phyloP scores from a whole-genome alignment of 1,139 yeast genomes.

The Taiozyma onychis region DNA sequence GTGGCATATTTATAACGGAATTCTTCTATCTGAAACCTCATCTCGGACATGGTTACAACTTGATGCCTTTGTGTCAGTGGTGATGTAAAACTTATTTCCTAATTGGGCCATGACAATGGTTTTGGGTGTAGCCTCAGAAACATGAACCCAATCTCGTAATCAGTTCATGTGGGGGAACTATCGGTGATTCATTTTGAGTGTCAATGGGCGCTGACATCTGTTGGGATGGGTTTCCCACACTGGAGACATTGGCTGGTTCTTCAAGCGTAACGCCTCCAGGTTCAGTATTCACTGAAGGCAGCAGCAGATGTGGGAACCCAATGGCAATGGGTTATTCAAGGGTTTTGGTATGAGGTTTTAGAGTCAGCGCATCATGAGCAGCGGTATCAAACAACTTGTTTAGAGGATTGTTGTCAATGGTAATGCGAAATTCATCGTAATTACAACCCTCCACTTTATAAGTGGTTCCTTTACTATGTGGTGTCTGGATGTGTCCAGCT shows the following conservation, averaged over 20 bases:
- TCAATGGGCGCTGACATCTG: too few species aligned
- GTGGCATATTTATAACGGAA: slow-evolving; percentile 1
- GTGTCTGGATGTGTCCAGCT: too few species aligned
- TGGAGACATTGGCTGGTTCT: too few species aligned
- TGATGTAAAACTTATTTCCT: not conserved
- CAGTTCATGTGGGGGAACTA: not conserved
- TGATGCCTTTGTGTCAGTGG: not conserved
- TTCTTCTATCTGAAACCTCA: not conserved
- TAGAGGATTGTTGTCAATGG: not conserved
- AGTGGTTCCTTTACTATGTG: too few species aligned
- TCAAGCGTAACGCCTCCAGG: not conserved
- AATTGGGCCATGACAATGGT: slow-evolving; percentile 1
- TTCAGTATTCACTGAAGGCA: not conserved
- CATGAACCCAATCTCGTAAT: not conserved
- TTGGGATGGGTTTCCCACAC: too few species aligned
- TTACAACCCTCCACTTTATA: too few species aligned
- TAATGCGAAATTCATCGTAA: too few species aligned
- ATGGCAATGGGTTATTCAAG: too few species aligned
- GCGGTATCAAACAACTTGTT: not conserved
- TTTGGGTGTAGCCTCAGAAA: not conserved
- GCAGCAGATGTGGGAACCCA: too few species aligned
- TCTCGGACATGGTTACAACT: not conserved
- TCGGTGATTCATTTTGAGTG: too few species aligned
- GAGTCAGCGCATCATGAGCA: not conserved
- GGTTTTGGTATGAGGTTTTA: too few species aligned